These are phyloP conservation scores for Colletotrichum ledebouriae DNA, from an alignment of 2,329 filamentous ascomycete genomes.

Conservation along the genomic window DNA sequence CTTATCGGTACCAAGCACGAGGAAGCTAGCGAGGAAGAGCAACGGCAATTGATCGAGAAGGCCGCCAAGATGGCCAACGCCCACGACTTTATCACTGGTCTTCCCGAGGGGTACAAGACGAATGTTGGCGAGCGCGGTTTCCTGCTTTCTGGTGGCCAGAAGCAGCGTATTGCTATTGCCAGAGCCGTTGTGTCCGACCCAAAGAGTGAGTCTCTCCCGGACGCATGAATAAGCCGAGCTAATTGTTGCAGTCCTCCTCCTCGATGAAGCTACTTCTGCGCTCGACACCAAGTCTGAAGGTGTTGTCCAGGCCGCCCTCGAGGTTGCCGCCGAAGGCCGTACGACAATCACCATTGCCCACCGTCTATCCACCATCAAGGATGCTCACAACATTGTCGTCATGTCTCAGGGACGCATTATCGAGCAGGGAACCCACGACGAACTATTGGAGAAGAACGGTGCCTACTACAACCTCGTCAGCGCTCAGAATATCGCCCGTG, in stretches of 20 bases:
- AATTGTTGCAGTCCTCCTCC: conserved; percentile 73
- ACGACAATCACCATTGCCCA: conserved; percentile 98
- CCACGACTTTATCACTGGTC: conserved; percentile 86
- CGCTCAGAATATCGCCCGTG: conserved; percentile 83
- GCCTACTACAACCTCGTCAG: conserved; percentile 90
- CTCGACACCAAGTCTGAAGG: conserved; percentile 96
- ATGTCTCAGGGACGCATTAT: conserved; percentile 88
- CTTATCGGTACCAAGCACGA: conserved; percentile 88
- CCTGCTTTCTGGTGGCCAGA: conserved; percentile 92
- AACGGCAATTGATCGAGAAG: conserved; percentile 78
- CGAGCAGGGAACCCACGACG: conserved; percentile 90
- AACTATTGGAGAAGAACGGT: conserved; percentile 76
- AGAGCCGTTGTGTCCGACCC: conserved; percentile 91
- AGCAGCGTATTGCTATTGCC: conserved; percentile 96
- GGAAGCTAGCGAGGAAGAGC: conserved; percentile 74
- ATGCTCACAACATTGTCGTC: conserved; percentile 96
- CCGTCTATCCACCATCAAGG: conserved; percentile 92
- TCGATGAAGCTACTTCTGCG: conserved; percentile 95
- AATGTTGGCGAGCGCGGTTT: conserved; percentile 97
- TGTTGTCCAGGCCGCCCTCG: conserved; percentile 92
- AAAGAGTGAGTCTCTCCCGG: conserved; percentile 66
- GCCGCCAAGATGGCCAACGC: conserved; percentile 94
- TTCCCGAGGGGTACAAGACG: conserved; percentile 93
- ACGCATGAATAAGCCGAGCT: conserved; percentile 28
- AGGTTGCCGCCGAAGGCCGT: conserved; percentile 85